phyloP scores from a whole-genome alignment of 768 basidiomycete species.

The Kwoniella bestiolae region DNA sequence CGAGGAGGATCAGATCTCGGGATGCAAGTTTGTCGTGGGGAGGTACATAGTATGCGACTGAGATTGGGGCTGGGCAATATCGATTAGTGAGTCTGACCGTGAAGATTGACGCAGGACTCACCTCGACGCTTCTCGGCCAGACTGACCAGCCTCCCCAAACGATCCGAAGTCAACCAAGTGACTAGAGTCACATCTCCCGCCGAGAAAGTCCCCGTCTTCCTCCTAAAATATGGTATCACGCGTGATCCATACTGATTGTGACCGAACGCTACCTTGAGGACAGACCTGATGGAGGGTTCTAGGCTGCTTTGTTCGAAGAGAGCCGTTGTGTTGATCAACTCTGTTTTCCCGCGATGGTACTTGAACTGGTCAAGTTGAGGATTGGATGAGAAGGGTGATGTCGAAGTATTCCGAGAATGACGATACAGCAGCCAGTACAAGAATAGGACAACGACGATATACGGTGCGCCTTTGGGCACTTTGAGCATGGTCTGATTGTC shows the following conservation, averaged over 20 bases:
- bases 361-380: background rate
- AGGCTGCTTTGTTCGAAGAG: background rate
- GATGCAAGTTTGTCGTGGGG: background rate
- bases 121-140: background rate
- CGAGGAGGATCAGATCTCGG: background rate
- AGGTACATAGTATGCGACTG: background rate
- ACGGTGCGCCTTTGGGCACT: background rate
- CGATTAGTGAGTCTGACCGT: background rate
- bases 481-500: background rate
- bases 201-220: background rate
- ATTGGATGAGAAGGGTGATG: background rate
- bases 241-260: background rate
- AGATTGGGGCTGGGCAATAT: background rate
- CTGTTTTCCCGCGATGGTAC: background rate
- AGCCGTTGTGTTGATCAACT: background rate
- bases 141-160: background rate
- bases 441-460: background rate
- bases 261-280: background rate
- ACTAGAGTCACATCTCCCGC: background rate
- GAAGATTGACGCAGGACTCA: background rate
- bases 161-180: background rate
- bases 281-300: background rate
- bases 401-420: background rate
- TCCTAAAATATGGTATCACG: background rate
- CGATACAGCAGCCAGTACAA: background rate